Base-by-base conservation (phyloP, 768 basidiomycete species). In the Calocybe indica region DNA sequence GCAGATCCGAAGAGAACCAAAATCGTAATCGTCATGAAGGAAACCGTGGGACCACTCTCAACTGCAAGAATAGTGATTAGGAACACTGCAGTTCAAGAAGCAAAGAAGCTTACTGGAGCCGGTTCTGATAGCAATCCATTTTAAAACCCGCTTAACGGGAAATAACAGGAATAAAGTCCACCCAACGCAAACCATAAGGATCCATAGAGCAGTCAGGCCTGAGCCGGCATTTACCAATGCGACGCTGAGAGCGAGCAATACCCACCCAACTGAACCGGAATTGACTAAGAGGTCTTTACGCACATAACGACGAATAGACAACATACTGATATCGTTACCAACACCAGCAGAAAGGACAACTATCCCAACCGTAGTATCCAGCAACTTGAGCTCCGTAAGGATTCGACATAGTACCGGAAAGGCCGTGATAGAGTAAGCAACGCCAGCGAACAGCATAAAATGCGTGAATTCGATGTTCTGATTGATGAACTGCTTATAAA, bases 391-490 rank as follows among this genome's bases (percentile, higher is more conserved):
- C 60, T 96, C 93, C 1, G 87, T 88, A 39, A 97, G 71, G 65
- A 96, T 88, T 52, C 93, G 76, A 63, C 88, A 91, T 6, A 92
- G 71, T 1, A 92, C 85, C 1, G 91, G 89, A 52, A 92, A 89
- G 0, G 88, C 89, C 0, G 88, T 91, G 57, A 92, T 92, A 3
- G 86, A 85, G 68, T 84, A 92, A 1, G 92, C 92, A 14, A 94
- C 91, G 10, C 91, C 92, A 7, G 88, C 83, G 66, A 98, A 97
- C 34, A 99, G 80, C 79, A 96, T 83, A 65, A 98, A 98, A 62
- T 95, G 75, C 0, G 89, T 85, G 63, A 92, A 95, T 45, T 82
- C 74, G 42, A 85, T 74, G 40, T 66, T 70, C 1, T 68, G 63
- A 58, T 85, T 76, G 53, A 91, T 78, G 66, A 94, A 97, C 49